phyloP scores from a whole-genome alignment of 2,329 filamentous ascomycete species.

The Cercospora sojina region DNA sequence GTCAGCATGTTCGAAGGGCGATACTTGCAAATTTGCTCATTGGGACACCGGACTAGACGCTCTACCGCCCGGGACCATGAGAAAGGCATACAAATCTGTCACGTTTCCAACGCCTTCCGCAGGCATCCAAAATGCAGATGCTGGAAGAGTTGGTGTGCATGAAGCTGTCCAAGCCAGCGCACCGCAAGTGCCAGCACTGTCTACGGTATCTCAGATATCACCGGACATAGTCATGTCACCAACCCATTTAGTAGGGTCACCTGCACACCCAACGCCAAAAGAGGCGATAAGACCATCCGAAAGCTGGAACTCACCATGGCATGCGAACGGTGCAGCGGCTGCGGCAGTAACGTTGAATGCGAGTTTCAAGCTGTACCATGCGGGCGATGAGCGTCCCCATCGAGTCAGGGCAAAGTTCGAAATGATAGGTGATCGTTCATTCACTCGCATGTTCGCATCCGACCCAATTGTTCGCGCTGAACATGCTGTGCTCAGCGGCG shows the following conservation, averaged over 20 bases:
- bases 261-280: neutral
- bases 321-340: neutral
- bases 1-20: slow-evolving; percentile 17
- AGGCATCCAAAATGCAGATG: neutral
- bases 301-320: neutral
- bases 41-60: slow-evolving; percentile 25
- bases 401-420: neutral
- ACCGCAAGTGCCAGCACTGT: neutral
- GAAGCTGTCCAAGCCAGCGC: neutral
- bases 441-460: slow-evolving; percentile 10
- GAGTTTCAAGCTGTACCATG: slow-evolving; percentile 5
- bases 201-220: neutral
- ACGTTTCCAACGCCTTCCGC: neutral
- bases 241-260: neutral
- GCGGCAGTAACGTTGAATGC: neutral
- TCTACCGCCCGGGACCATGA: slow-evolving; percentile 15
- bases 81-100: neutral
- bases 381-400: neutral
- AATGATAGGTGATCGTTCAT: slow-evolving; percentile 1
- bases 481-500: slow-evolving; percentile 21
- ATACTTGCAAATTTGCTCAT: slow-evolving; percentile 25
- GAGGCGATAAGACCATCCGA: neutral
- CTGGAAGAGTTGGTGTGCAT: neutral
- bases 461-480: slow-evolving; percentile 17
- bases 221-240: neutral